Conservation (phyloP, 2,329 filamentous ascomycete species). For the Clarireedia sp. region DNA sequence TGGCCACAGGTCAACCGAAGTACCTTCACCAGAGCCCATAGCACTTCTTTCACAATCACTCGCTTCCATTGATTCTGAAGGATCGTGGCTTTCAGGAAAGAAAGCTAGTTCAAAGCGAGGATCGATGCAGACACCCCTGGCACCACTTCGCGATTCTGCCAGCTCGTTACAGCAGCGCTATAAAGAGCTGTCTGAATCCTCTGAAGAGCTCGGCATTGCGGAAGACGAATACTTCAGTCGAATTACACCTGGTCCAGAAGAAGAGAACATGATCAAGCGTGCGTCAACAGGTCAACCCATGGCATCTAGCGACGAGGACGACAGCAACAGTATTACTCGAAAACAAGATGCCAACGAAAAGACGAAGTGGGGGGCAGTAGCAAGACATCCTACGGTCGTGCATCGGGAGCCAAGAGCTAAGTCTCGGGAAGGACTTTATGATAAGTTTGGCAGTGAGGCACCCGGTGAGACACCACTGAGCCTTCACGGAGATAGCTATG, state of each 20-base stretch:
- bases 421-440: conserved; percentile 49
- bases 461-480: conserved; percentile 26
- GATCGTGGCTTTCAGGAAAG: conserved; percentile 85
- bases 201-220: conserved; percentile 57
- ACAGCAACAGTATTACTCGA: conserved; percentile 33
- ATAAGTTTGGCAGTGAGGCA: conserved; percentile 16
- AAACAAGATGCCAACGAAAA: conserved; percentile 22
- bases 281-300: conserved; percentile 41
- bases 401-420: conserved; percentile 48
- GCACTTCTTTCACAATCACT: conserved; percentile 68
- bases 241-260: conserved; percentile 35
- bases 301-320: conserved; percentile 52
- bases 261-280: conserved; percentile 26
- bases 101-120: conserved; percentile 39
- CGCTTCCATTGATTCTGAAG: conserved; percentile 91
- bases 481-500: conserved; percentile 23
- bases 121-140: conserved; percentile 37
- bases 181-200: conserved; percentile 49
- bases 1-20: conserved; percentile 32
- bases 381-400: conserved; percentile 54
- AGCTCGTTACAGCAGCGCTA: conserved; percentile 35
- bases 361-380: conserved; percentile 29
- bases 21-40: conserved; percentile 44
- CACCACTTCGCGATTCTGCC: conserved; percentile 34
- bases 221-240: conserved; percentile 70